These are phyloP conservation scores for Conoideocrella luteorostrata DNA, from an alignment of 2,329 filamentous ascomycete species.

Conservation along the genomic window DNA sequence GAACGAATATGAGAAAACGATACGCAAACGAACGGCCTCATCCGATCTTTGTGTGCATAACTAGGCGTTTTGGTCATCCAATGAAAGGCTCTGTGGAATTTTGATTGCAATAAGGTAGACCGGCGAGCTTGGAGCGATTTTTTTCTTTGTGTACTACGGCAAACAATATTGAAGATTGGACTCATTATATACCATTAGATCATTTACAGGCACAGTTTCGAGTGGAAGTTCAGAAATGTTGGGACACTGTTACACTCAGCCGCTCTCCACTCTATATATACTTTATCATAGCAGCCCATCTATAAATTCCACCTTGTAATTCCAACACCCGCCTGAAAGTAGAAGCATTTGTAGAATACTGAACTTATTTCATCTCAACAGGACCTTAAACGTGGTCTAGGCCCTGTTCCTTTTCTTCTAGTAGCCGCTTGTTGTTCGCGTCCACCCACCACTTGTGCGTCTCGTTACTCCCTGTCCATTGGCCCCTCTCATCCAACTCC, in stretches of 20 bases:
- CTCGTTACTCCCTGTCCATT: constrained; percentile 38
- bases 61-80: constrained; percentile 1
- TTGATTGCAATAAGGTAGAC: neutral
- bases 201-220: neutral
- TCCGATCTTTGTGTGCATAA: constrained; percentile 3
- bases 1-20: neutral
- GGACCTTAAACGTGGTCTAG: constrained; percentile 22
- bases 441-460: constrained; percentile 52
- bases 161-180: constrained; percentile 3
- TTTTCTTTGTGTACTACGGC: neutral
- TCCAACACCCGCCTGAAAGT: too few species aligned
- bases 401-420: constrained; percentile 32
- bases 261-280: too few species aligned
- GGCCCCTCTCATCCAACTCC: constrained; percentile 37
- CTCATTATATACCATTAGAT: neutral
- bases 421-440: constrained; percentile 37
- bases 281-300: too few species aligned
- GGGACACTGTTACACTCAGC: too few species aligned
- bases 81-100: neutral
- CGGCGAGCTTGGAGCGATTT: neutral
- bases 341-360: too few species aligned
- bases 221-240: too few species aligned
- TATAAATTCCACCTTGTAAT: too few species aligned
- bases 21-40: neutral
- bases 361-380: too few species aligned